A percentile compares a stretch with the other conserved stretches of the same genome.
phyloP scores from a whole-genome alignment of 805 yeast genomes.

The Nakazawaea ernobii region DNA sequence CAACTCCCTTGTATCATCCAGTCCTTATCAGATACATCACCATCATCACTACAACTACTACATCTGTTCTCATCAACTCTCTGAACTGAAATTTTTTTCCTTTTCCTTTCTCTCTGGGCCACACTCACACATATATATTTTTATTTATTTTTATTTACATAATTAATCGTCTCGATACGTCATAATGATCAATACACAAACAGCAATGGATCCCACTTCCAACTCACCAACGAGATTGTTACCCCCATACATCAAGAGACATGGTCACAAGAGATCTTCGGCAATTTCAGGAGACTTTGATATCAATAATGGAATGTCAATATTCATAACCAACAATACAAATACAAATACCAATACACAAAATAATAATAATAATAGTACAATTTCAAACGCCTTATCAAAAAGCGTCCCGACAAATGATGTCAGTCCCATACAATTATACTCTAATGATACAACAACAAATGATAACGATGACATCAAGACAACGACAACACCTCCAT shows the following conservation, averaged over 20 bases:
- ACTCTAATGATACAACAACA: neutral
- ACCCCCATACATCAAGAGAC: conserved; percentile 36
- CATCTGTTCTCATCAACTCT: too few relatives aligned
- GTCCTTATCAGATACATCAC: too few relatives aligned
- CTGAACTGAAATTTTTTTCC: too few relatives aligned
- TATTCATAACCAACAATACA: conserved; percentile 16
- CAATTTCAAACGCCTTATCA: neutral
- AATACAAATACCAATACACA: too few relatives aligned
- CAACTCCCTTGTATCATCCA: too few relatives aligned
- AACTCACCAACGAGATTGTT: neutral
- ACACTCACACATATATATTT: too few relatives aligned
- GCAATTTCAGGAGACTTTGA: conserved; percentile 88
- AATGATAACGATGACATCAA: neutral
- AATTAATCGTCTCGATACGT: too few relatives aligned
- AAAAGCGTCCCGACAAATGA: neutral
- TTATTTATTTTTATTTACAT: too few relatives aligned
- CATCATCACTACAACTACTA: too few relatives aligned
- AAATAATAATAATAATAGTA: conserved; percentile 6
- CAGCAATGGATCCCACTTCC: neutral
- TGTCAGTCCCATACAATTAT: neutral
- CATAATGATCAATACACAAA: too few relatives aligned
- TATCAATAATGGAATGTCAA: conserved; percentile 16
- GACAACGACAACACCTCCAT: conserved; percentile 4
- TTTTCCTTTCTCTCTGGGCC: too few relatives aligned
- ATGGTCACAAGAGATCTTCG: conserved; percentile 80